phyloP scores from a whole-genome alignment of 768 basidiomycete genomes.

The Hericium alpestre region DNA sequence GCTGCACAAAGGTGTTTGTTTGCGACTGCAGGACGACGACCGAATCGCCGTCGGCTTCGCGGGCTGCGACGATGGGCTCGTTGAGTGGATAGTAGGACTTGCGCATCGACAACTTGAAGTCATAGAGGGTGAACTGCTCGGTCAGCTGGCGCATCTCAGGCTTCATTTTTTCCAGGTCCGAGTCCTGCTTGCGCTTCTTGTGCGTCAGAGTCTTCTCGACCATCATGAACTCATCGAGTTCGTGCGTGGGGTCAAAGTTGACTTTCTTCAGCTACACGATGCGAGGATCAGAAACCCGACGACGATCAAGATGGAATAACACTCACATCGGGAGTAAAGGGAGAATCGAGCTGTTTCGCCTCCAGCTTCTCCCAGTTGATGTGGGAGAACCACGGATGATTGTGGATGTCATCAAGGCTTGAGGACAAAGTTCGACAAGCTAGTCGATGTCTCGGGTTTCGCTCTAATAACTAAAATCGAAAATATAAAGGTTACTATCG shows the following conservation, averaged over 20 bases:
- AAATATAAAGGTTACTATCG: neutral
- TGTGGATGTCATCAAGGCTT: constrained; percentile 69
- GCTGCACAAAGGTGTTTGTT: constrained; percentile 10
- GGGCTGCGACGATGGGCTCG: constrained; percentile 36
- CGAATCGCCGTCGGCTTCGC: neutral
- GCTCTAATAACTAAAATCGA: constrained; percentile 63
- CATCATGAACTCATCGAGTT: constrained; percentile 93
- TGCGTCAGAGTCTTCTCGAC: constrained; percentile 98
- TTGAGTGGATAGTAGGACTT: constrained; percentile 85
- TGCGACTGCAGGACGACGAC: constrained; percentile 8
- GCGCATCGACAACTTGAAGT: constrained; percentile 63
- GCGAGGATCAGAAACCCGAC: neutral
- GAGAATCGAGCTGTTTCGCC: constrained; percentile 60
- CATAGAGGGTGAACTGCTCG: constrained; percentile 91
- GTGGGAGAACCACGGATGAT: constrained; percentile 74
- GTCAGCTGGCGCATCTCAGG: constrained; percentile 88
- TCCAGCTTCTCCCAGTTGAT: constrained; percentile 77
- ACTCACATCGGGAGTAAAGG: constrained; percentile 89
- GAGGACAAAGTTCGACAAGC: constrained; percentile 65
- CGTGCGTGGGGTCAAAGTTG: constrained; percentile 97
- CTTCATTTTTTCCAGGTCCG: constrained; percentile 79
- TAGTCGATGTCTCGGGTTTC: constrained; percentile 65
- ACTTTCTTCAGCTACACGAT: constrained; percentile 73
- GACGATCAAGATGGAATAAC: neutral
- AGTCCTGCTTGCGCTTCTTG: constrained; percentile 80